Conservation (phyloP, 23 red algal species). For the Gracilaria gracilis region DNA sequence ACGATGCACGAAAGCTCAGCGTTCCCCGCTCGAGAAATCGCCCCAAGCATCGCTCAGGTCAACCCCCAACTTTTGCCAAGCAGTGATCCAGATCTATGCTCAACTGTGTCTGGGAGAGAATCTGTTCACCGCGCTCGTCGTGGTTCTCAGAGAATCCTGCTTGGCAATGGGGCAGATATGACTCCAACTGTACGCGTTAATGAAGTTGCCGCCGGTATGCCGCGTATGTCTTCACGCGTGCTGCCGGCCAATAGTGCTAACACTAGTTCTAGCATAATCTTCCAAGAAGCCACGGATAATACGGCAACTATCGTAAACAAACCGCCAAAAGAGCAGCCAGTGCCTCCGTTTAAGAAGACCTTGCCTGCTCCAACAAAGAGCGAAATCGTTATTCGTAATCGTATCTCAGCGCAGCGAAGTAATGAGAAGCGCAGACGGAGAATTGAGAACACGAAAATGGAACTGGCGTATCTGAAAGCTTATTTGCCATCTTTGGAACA, state of each 20-base stretch:
- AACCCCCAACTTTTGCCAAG: slow-evolving; percentile 1
- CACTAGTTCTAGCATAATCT: slow-evolving; percentile 46
- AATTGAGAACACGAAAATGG: slow-evolving; percentile 52
- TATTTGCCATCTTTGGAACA: slow-evolving; percentile 61
- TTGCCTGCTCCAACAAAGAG: slow-evolving; percentile 71
- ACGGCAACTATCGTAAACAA: slow-evolving; percentile 37
- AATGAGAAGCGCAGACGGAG: slow-evolving; percentile 69
- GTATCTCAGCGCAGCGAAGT: slow-evolving; percentile 67
- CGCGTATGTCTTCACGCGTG: slow-evolving; percentile 17
- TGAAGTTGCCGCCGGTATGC: slow-evolving; percentile 19
- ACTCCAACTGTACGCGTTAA: slow-evolving; percentile 26
- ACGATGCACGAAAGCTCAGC: background rate
- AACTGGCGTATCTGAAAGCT: slow-evolving; percentile 66
- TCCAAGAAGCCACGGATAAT: slow-evolving; percentile 19
- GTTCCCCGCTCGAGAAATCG: background rate
- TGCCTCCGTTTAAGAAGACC: slow-evolving; percentile 56
- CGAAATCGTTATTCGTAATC: slow-evolving; percentile 73
- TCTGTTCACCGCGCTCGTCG: background rate
- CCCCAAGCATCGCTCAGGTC: slow-evolving; percentile 15
- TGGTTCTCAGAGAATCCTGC: slow-evolving; percentile 17
- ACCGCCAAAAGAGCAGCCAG: slow-evolving; percentile 29
- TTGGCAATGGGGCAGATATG: background rate
- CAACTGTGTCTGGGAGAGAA: background rate
- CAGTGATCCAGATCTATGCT: slow-evolving; percentile 9
- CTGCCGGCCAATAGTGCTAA: slow-evolving; percentile 25